A percentile compares a stretch with the other conserved stretches of the same genome.
Evolutionary conservation across 1,139 yeast species (phyloP).

Genomic region (Hanseniaspora uvarum): DNA sequence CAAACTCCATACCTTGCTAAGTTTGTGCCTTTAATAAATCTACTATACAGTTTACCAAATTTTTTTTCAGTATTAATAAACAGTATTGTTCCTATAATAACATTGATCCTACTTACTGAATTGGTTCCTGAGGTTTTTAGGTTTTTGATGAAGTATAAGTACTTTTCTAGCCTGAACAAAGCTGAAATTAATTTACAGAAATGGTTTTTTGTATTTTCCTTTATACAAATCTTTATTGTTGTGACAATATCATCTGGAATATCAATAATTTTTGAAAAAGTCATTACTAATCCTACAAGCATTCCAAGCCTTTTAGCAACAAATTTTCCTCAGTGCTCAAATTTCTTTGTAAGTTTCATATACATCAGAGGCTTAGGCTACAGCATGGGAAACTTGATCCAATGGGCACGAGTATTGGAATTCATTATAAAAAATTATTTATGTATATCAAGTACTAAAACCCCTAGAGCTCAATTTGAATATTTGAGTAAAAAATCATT

Average conservation of each 20-base stretch:
- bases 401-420: conserved; percentile 32
- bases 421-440: conserved; percentile 38
- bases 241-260: conserved; percentile 78
- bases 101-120: conserved; percentile 50
- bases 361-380: conserved; percentile 63
- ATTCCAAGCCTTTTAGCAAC: conserved; percentile 61
- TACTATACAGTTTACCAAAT: neutral
- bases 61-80: conserved; percentile 41
- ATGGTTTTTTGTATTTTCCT: conserved; percentile 62
- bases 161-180: conserved; percentile 46
- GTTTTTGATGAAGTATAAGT: conserved; percentile 41
- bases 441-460: conserved; percentile 37
- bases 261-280: conserved; percentile 52
- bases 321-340: conserved; percentile 72
- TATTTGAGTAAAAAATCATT: conserved; percentile 38
- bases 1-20: conserved; percentile 52
- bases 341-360: conserved; percentile 66
- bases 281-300: conserved; percentile 61
- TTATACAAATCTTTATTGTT: conserved; percentile 72
- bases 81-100: conserved; percentile 47
- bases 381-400: conserved; percentile 57
- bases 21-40: conserved; percentile 36
- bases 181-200: conserved; percentile 51
- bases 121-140: conserved; percentile 45
- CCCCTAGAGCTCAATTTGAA: conserved; percentile 51